phyloP scores from a whole-genome alignment of 2,329 filamentous ascomycete species.

The Aspergillus niger region DNA sequence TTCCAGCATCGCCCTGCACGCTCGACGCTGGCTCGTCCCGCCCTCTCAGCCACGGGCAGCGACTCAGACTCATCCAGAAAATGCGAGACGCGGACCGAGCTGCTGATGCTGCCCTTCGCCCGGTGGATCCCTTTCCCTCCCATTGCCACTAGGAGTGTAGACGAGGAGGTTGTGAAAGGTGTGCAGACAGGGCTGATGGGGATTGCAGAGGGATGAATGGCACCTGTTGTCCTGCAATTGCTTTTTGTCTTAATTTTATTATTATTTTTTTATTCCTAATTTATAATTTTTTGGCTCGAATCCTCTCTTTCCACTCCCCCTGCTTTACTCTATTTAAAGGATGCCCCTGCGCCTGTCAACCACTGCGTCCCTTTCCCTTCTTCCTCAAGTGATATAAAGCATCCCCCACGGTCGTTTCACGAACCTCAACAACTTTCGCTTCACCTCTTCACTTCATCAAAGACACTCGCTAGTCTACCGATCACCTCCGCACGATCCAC shows the following conservation, averaged over 20 bases:
- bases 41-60: constrained; percentile 2
- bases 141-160: constrained; percentile 12
- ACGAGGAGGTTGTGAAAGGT: constrained; percentile 2
- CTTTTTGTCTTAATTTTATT: not conserved
- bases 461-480: constrained; percentile 13
- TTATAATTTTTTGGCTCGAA: no score
- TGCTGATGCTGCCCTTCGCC: constrained; percentile 6
- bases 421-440: constrained; percentile 7
- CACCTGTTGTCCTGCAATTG: not conserved
- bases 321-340: constrained; percentile 22
- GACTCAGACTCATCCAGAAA: not conserved
- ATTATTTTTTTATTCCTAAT: no score
- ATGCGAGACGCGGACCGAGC: constrained; percentile 7
- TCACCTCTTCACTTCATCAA: not conserved
- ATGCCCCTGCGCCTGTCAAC: constrained; percentile 20
- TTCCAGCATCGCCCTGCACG: not conserved
- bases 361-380: constrained; percentile 13
- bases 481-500: constrained; percentile 7
- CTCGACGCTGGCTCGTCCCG: not conserved
- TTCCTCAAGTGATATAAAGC: constrained; percentile 20
- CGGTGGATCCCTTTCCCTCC: constrained; percentile 7
- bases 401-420: constrained; percentile 13
- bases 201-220: not conserved
- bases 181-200: constrained; percentile 20
- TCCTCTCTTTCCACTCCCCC: constrained; percentile 2